A percentile compares a stretch with the other conserved stretches of the same genome.
Conservation (phyloP, 441 rosid genomes). For the Populus hybrid region DNA sequence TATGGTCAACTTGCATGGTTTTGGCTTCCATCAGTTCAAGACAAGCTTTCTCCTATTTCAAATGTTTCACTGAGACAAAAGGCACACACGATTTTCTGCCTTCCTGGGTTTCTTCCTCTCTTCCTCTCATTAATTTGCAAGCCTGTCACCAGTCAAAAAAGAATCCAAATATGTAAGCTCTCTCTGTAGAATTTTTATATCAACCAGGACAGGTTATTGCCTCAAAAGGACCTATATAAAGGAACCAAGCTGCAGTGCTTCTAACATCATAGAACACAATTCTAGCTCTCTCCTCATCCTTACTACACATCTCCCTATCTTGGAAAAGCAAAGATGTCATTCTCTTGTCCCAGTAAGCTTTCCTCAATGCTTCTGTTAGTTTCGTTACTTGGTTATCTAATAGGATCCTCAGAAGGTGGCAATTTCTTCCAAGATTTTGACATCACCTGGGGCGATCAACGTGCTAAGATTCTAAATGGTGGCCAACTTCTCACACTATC, state of each 20-base stretch:
- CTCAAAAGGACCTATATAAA: not conserved
- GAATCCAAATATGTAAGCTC: not conserved
- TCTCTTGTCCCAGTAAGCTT: not conserved
- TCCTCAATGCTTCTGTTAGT: not conserved
- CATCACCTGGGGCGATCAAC: constrained; percentile 3
- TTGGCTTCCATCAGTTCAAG: not conserved
- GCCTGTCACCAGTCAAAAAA: not conserved
- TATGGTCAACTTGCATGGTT: not conserved
- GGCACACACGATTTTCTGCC: not conserved
- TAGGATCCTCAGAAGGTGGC: not conserved
- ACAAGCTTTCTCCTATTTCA: no score
- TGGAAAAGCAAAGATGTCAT: not conserved
- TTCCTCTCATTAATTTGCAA: not conserved
- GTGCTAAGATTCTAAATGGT: constrained; percentile 1
- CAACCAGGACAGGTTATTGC: not conserved
- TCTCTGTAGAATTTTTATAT: not conserved
- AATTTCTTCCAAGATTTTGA: constrained; percentile 15
- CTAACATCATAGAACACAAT: not conserved
- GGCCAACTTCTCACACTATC: constrained; percentile 15
- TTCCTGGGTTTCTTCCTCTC: not conserved
- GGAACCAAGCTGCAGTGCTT: not conserved
- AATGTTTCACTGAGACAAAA: not conserved
- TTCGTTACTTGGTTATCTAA: not conserved
- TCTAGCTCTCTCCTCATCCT: not conserved
- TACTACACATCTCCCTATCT: not conserved